phyloP scores from a whole-genome alignment of 2,329 filamentous ascomycete genomes.

The Eurotiales sp. region DNA sequence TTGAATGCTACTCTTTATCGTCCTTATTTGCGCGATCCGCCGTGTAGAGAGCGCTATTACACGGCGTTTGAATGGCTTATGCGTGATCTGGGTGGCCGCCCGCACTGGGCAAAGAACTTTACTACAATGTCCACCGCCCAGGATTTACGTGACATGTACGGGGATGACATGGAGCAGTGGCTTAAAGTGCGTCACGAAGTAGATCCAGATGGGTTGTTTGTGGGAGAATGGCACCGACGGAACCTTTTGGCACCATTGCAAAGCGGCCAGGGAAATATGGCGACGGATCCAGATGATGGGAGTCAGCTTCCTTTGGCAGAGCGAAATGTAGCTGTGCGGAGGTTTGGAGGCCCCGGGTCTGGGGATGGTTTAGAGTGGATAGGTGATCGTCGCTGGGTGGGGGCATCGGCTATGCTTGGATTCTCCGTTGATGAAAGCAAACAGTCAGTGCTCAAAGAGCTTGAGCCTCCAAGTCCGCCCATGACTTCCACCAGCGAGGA shows the following conservation, averaged over 20 bases:
- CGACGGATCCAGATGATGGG: constrained; percentile 7
- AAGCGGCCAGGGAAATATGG: constrained; percentile 16
- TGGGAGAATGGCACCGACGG: constrained; percentile 83
- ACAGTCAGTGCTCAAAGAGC: constrained; percentile 4
- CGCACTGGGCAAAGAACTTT: constrained; percentile 96
- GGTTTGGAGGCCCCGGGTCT: constrained; percentile 22
- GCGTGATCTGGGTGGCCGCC: constrained; percentile 74
- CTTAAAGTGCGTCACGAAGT: constrained; percentile 63
- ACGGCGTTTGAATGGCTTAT: constrained; percentile 88
- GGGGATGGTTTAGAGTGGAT: constrained; percentile 43
- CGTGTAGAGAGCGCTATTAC: constrained; percentile 74
- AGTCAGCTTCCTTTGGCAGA: constrained; percentile 37
- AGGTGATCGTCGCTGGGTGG: constrained; percentile 32
- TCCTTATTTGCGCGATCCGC: constrained; percentile 73
- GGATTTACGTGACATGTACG: constrained; percentile 64
- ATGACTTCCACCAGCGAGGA: constrained; percentile 44
- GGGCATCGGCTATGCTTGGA: too few species aligned
- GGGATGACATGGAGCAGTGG: constrained; percentile 63
- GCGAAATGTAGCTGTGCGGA: constrained; percentile 35
- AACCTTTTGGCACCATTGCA: constrained; percentile 43
- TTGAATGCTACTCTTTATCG: constrained; percentile 88
- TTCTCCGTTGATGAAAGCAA: constrained; percentile 1
- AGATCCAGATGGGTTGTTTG: constrained; percentile 81
- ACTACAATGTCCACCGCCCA: constrained; percentile 55
- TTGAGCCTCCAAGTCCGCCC: constrained; percentile 30